Evolutionary conservation across 345 rosid genomes (phyloP).

Genomic region (Pelargonium nanum): DNA sequence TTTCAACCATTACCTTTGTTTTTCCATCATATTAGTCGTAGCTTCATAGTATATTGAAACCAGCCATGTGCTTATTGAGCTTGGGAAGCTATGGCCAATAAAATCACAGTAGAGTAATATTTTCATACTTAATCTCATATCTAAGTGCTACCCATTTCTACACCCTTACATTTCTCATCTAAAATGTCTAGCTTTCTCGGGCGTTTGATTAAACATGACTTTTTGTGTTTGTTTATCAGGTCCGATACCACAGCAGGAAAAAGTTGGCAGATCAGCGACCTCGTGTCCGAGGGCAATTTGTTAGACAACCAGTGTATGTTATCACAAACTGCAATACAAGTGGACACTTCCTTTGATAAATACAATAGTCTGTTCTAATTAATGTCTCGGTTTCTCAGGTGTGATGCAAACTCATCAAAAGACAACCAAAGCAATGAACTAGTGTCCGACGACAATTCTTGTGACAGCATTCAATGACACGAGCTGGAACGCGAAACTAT

Average conservation of each 20-base stretch:
- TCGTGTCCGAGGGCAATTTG: conserved; percentile 52
- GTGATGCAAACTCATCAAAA: conserved; percentile 18
- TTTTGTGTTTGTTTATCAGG: conserved; percentile 27
- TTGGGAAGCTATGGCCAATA: neutral
- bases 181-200: neutral
- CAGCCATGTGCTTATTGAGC: neutral
- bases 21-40: too few relatives aligned
- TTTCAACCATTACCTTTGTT: too few relatives aligned
- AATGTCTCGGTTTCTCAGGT: conserved; percentile 15
- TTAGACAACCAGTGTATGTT: conserved; percentile 30
- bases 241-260: conserved; percentile 54
- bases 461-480: conserved; percentile 19
- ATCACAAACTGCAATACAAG: neutral
- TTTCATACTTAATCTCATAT: neutral
- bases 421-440: conserved; percentile 27
- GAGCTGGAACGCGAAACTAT: neutral
- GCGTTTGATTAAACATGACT: neutral
- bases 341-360: neutral
- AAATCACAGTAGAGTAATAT: too few relatives aligned
- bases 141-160: neutral
- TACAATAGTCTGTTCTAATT: neutral
- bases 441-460: conserved; percentile 19
- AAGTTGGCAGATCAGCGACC: conserved; percentile 58
- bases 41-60: neutral
- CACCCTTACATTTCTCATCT: neutral